Conservation (phyloP, 768 basidiomycete genomes). For the Phlebiopsis gigantea region DNA sequence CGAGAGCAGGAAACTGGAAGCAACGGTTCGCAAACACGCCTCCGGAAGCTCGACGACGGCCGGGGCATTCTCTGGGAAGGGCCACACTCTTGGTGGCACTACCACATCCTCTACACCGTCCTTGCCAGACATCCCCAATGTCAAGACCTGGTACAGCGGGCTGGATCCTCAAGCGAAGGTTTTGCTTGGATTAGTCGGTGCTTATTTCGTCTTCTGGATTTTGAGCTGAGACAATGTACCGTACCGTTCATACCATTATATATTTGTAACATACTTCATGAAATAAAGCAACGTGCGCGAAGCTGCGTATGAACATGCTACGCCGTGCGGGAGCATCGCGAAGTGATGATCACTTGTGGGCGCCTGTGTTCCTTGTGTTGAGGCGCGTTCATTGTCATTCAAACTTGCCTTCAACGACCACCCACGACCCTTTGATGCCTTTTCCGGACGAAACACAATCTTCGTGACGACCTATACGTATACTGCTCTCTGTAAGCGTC, state of each 20-base stretch:
- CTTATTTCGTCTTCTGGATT: slow-evolving; percentile 56
- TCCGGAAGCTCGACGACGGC: slow-evolving; percentile 27
- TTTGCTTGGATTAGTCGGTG: slow-evolving; percentile 53
- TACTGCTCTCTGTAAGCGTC: background rate
- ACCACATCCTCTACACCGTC: slow-evolving; percentile 28
- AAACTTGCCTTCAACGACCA: slow-evolving; percentile 3
- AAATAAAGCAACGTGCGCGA: background rate
- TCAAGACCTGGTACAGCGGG: slow-evolving; percentile 35
- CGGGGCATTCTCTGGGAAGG: slow-evolving; percentile 60
- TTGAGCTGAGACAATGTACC: slow-evolving; percentile 19
- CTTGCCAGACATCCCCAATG: slow-evolving; percentile 31
- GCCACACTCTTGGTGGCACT: slow-evolving; percentile 62
- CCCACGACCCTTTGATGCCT: slow-evolving; percentile 4
- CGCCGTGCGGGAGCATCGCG: background rate
- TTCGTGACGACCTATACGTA: background rate
- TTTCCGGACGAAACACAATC: background rate
- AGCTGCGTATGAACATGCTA: background rate
- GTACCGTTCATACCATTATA: background rate
- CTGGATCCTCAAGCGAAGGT: slow-evolving; percentile 67
- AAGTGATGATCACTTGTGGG: background rate
- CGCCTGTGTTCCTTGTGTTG: background rate
- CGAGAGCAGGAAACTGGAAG: slow-evolving; percentile 51
- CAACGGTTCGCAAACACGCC: slow-evolving; percentile 50
- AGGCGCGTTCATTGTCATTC: slow-evolving; percentile 5
- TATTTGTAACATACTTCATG: background rate